Conservation (phyloP, 2,329 filamentous ascomycete species). For the Trichoderma guizhouense region DNA sequence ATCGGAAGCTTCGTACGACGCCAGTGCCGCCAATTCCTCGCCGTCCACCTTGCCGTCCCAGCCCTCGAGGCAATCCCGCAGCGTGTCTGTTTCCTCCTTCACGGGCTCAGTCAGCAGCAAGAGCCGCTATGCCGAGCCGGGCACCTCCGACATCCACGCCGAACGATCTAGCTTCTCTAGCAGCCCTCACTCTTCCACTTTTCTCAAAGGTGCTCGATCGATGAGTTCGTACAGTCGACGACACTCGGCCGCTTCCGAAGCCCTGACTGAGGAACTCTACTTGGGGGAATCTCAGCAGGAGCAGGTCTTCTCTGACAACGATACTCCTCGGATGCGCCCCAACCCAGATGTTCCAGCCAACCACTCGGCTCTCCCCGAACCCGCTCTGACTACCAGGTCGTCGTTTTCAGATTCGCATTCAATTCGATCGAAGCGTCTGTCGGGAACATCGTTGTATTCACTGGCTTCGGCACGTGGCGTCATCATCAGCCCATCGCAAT, state of each 20-base stretch:
- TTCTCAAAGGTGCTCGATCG: conserved; percentile 42
- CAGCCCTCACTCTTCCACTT: conserved; percentile 46
- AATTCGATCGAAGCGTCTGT: conserved; percentile 58
- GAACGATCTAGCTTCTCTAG: conserved; percentile 63
- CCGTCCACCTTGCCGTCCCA: conserved; percentile 12
- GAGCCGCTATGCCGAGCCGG: conserved; percentile 56
- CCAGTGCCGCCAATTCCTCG: conserved; percentile 15
- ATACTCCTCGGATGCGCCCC: conserved; percentile 45
- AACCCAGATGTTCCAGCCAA: conserved; percentile 27
- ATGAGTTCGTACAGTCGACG: conserved; percentile 41
- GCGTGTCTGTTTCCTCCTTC: conserved; percentile 45
- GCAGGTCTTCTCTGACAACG: conserved; percentile 45
- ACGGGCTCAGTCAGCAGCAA: conserved; percentile 37
- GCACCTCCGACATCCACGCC: conserved; percentile 54
- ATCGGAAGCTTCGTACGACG: conserved; percentile 2
- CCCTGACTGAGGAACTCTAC: conserved; percentile 38
- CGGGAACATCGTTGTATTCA: conserved; percentile 70
- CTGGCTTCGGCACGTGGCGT: conserved; percentile 58
- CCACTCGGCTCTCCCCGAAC: conserved; percentile 45
- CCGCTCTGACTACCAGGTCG: conserved; percentile 43
- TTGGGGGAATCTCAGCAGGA: conserved; percentile 40
- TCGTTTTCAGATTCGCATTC: conserved; percentile 49
- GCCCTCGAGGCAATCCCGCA: conserved; percentile 31
- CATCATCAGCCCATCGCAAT: conserved; percentile 41
- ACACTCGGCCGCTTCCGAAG: conserved; percentile 42